These are phyloP conservation scores for Trichocladium antarcticum DNA, from an alignment of 495 filamentous ascomycete genomes.

Conservation along the genomic window DNA sequence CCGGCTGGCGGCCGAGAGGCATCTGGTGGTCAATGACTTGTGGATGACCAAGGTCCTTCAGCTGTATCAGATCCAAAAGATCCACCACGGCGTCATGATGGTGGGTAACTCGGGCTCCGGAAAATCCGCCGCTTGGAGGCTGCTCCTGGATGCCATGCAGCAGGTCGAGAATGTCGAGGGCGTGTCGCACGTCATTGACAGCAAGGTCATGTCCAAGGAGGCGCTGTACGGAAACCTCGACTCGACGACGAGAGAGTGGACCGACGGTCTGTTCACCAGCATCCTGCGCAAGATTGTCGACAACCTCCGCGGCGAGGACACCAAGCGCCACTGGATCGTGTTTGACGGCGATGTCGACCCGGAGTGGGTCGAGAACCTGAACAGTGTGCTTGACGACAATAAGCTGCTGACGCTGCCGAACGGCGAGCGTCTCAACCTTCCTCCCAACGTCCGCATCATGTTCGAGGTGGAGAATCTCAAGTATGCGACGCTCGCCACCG, in stretches of 20 bases:
- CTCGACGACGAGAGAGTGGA: conserved; percentile 96
- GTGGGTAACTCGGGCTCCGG: conserved; percentile 90
- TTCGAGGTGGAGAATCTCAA: conserved; percentile 98
- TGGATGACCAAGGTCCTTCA: conserved; percentile 97
- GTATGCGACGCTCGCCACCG: conserved; percentile 93
- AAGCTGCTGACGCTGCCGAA: conserved; percentile 94
- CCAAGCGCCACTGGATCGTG: conserved; percentile 96
- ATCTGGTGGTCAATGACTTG: conserved; percentile 76
- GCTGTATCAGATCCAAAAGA: conserved; percentile 91
- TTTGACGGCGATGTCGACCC: conserved; percentile 98
- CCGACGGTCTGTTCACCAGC: conserved; percentile 93
- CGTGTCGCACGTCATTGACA: conserved; percentile 94
- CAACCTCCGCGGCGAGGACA: conserved; percentile 92
- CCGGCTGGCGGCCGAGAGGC: conserved; percentile 65
- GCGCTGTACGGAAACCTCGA: conserved; percentile 89
- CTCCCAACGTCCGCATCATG: conserved; percentile 94
- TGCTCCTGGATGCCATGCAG: conserved; percentile 86
- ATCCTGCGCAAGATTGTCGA: conserved; percentile 97
- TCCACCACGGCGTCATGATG: conserved; percentile 99
- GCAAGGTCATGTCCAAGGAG: conserved; percentile 99
- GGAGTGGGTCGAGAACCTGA: conserved; percentile 98
- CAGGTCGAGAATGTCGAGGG: conserved; percentile 84
- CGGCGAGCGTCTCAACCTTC: conserved; percentile 89
- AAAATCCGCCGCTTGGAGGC: conserved; percentile 90
- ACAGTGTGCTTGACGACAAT: conserved; percentile 98